Base-by-base conservation (phyloP, 169 alveolate genomes). In the Blepharisma undulans region DNA sequence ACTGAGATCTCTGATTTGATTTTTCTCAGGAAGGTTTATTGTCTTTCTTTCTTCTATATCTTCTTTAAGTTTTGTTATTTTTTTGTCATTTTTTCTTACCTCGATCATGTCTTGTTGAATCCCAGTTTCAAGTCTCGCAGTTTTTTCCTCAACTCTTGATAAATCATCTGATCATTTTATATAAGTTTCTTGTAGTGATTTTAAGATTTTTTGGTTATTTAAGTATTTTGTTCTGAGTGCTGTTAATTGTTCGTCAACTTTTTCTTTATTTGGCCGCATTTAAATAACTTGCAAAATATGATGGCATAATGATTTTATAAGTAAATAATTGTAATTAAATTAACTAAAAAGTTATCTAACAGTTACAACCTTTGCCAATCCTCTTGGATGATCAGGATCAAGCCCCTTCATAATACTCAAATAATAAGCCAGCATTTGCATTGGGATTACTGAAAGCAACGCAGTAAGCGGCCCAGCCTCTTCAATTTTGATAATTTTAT, bases 351-450 rank as follows among this genome's bases (percentile, higher is more conserved):
- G 66, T 48, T 48, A 48, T 48, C 66, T 48, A 48, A 79, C 87
- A 7, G 87, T 79, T 4, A 79, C 87, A n/a, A 79, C 87, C 34
- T 79, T 79, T 27, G 87, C 87, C 61, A 79, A 32, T 25, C 34
- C 72, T 66, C 99, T 92, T 0, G 98, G 98, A 33, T 93, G 94
- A 71, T 97, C 98, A 21, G 98, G 98, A 92, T 97, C 92, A 84
- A 92, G 86, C 1, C 97, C 98, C 48, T 86, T 81, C 66, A 90
- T 74, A 25, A 97, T 93, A 78, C 98, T 93, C 32, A 94, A 79
- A 48, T 96, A 94, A 93, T 96, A 97, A 7, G 98, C 98, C 77
- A 97, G 80, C 92, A 97, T 89, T 89, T 97, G 98, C 61, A 97
- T 34, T 27, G 98, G 98, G 76, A 97, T 92, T 12, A 95, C 95